Evolutionary conservation across 139 green algal genomes (phyloP).

Genomic region (Micractinium conductrix): DNA sequence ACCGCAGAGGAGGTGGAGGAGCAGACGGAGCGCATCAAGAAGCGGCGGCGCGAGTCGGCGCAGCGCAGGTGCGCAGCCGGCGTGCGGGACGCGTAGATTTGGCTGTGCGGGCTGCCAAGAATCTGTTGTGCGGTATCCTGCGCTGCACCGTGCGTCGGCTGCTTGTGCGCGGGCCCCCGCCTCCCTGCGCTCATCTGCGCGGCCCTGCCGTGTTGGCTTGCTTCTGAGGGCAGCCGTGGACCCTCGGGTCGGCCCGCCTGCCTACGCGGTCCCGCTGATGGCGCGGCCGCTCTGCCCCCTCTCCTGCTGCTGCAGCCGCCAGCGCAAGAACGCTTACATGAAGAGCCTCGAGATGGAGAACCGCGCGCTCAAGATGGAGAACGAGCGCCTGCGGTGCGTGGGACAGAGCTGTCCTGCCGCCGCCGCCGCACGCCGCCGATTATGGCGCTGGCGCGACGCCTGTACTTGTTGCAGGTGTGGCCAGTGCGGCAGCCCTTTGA

Average conservation of each 20-base stretch:
- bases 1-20: conserved; percentile 36
- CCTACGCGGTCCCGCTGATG: too few species aligned
- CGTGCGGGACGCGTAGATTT: not conserved
- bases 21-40: conserved; percentile 47
- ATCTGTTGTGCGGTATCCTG: too few species aligned
- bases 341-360: conserved; percentile 46
- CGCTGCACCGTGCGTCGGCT: too few species aligned
- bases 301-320: conserved; percentile 6
- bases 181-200: too few species aligned
- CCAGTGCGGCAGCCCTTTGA: too few species aligned
- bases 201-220: too few species aligned
- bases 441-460: not conserved
- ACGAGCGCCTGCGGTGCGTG: conserved; percentile 34
- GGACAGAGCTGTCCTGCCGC: not conserved
- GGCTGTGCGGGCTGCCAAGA: too few species aligned
- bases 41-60: conserved; percentile 46
- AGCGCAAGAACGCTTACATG: conserved; percentile 43
- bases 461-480: too few species aligned
- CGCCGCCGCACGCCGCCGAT: not conserved
- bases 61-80: conserved; percentile 27
- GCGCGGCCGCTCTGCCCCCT: too few species aligned
- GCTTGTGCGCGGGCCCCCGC: too few species aligned
- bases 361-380: conserved; percentile 37
- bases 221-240: too few species aligned
- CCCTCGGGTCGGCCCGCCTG: too few species aligned